Evolutionary conservation across 495 filamentous ascomycete species (phyloP).

Genomic region (Penicillium lividum): DNA sequence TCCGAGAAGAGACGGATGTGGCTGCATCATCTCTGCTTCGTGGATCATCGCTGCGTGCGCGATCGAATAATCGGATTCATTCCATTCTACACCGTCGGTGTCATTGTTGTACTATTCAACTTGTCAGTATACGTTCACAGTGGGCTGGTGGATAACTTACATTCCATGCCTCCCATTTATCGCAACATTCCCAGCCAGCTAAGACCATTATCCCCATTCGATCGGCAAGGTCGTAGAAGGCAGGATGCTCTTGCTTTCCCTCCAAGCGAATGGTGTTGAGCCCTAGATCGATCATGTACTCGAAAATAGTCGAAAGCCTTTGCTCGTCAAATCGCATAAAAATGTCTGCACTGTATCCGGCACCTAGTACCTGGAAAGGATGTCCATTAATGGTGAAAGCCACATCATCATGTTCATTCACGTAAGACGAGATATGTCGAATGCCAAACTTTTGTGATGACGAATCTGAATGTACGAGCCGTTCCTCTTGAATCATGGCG

Average conservation of each 20-base stretch:
- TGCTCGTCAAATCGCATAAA: conserved; percentile 57
- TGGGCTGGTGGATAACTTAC: conserved; percentile 17
- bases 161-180: conserved; percentile 67
- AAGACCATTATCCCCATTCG: conserved; percentile 62
- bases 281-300: conserved; percentile 58
- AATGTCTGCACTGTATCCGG: conserved; percentile 61
- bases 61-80: conserved; percentile 51
- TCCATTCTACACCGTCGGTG: conserved; percentile 49
- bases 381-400: conserved; percentile 56
- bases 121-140: not conserved
- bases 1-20: conserved; percentile 55
- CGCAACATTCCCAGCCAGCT: conserved; percentile 67
- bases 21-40: conserved; percentile 60
- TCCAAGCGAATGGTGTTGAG: conserved; percentile 65
- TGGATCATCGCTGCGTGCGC: conserved; percentile 58
- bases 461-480: conserved; percentile 43
- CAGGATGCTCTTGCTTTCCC: conserved; percentile 64
- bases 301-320: conserved; percentile 46
- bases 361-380: conserved; percentile 61
- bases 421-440: conserved; percentile 49
- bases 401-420: conserved; percentile 56
- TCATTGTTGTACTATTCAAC: conserved; percentile 53
- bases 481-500: conserved; percentile 28
- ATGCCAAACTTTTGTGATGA: conserved; percentile 52
- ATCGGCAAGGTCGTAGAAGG: conserved; percentile 59